Evolutionary conservation across 2,329 filamentous ascomycete species (phyloP).

Genomic region (Cucurbitaria berberidis): DNA sequence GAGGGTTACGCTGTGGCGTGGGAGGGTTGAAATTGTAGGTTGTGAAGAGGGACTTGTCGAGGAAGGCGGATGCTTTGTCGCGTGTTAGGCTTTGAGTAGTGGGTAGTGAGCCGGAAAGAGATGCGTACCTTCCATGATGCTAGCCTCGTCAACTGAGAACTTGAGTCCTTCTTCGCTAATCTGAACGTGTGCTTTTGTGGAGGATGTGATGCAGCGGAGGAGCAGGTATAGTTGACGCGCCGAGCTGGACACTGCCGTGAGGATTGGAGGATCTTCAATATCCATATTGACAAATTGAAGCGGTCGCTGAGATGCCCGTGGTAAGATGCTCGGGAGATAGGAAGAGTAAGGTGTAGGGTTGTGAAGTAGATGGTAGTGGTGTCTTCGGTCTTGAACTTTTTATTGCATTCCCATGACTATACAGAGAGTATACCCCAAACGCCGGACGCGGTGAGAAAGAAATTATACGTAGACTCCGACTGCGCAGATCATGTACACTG

Average conservation of each 20-base stretch:
- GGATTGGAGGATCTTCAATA: slow-evolving; percentile 59
- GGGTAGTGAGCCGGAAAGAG: background rate
- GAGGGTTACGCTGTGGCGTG: slow-evolving; percentile 47
- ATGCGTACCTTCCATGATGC: slow-evolving; percentile 82
- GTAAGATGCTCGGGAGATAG: slow-evolving; percentile 1
- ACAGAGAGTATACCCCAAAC: slow-evolving; percentile 34
- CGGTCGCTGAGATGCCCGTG: slow-evolving; percentile 1
- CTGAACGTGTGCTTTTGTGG: slow-evolving; percentile 68
- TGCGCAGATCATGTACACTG: slow-evolving; percentile 98
- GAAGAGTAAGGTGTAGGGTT: slow-evolving; percentile 3
- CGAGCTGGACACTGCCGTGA: slow-evolving; percentile 78
- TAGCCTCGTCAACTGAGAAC: slow-evolving; percentile 85
- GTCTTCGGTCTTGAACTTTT: slow-evolving; percentile 33
- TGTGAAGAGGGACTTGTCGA: slow-evolving; percentile 88
- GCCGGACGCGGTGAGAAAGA: slow-evolving; percentile 32
- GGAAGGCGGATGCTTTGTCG: slow-evolving; percentile 72
- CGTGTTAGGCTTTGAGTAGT: slow-evolving; percentile 7
- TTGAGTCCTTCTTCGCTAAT: slow-evolving; percentile 85
- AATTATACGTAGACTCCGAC: slow-evolving; percentile 95
- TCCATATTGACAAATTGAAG: slow-evolving; percentile 30
- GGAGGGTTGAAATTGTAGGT: slow-evolving; percentile 73
- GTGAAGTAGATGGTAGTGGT: slow-evolving; percentile 15
- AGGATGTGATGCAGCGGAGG: slow-evolving; percentile 67
- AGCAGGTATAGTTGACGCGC: slow-evolving; percentile 75
- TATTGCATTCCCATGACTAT: slow-evolving; percentile 50